Conservation (phyloP, 345 rosid genomes). For the Salix caprea region DNA sequence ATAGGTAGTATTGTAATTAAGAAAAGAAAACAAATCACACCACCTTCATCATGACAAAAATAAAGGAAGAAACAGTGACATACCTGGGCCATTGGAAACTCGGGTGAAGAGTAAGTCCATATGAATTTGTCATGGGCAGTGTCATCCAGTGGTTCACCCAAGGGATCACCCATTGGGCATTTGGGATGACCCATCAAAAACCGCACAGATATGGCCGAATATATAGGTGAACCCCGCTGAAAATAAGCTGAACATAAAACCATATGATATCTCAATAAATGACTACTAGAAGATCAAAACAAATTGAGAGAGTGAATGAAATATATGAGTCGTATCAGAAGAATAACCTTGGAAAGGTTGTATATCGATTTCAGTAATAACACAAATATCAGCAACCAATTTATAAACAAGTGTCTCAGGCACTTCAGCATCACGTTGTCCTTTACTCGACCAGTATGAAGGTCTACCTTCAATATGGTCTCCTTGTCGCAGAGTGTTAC, state of each 20-base stretch:
- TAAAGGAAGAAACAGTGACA: constrained; percentile 3
- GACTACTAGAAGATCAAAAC: neutral
- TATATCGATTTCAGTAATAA: constrained; percentile 63
- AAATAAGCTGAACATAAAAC: constrained; percentile 59
- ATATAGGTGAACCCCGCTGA: constrained; percentile 64
- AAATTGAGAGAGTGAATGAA: neutral
- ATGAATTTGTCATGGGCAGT: constrained; percentile 39
- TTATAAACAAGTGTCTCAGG: constrained; percentile 87
- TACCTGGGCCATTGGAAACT: constrained; percentile 94
- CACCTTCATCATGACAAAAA: neutral
- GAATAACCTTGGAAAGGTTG: constrained; percentile 74
- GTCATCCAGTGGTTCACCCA: constrained; percentile 28
- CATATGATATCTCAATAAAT: constrained; percentile 15
- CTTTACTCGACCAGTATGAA: constrained; percentile 95
- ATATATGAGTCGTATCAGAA: neutral
- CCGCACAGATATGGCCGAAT: constrained; percentile 71
- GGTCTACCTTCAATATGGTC: constrained; percentile 44
- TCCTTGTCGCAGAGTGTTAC: constrained; percentile 57
- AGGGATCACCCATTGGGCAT: constrained; percentile 18
- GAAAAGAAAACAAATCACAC: neutral
- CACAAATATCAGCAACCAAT: constrained; percentile 58
- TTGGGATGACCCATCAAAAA: constrained; percentile 63
- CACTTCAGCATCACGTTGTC: constrained; percentile 55
- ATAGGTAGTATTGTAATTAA: neutral
- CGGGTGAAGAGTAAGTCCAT: constrained; percentile 83